Percentiles rank a stretch among this genome's conserved stretches.
Conservation (phyloP, 495 filamentous ascomycete genomes). For the Trichoderma reesei region DNA sequence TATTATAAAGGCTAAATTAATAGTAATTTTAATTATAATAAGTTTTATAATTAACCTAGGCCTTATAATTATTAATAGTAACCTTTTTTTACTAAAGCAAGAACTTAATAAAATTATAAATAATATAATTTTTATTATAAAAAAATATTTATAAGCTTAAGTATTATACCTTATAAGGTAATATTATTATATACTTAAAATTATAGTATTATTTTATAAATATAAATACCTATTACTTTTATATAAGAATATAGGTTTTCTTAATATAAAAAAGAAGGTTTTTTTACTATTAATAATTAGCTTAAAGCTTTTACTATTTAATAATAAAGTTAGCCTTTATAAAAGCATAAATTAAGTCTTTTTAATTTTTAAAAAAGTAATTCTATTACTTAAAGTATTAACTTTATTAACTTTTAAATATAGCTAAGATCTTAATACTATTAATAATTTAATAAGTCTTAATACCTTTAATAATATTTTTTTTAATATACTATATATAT, state of each 20-base stretch:
- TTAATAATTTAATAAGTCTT: no score
- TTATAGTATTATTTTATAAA: constrained; percentile 5
- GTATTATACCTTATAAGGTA: constrained; percentile 13
- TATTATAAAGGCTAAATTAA: background rate
- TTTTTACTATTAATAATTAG: constrained; percentile 3
- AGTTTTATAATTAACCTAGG: constrained; percentile 6
- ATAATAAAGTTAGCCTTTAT: constrained; percentile 1
- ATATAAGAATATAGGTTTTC: constrained; percentile 1
- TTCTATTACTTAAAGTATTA: background rate
- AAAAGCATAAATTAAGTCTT: background rate
- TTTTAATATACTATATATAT: background rate
- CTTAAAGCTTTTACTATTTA: constrained; percentile 3
- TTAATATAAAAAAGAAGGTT: constrained; percentile 1
- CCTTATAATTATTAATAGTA: background rate
- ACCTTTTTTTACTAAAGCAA: constrained; percentile 1
- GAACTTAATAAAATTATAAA: constrained; percentile 13
- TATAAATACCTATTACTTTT: background rate
- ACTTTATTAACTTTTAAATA: constrained; percentile 9
- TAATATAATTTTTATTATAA: constrained; percentile 10
- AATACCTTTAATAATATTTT: background rate
- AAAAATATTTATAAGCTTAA: constrained; percentile 13
- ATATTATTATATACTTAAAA: constrained; percentile 8
- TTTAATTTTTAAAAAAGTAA: background rate
- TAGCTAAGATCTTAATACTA: constrained; percentile 7
- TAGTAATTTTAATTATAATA: background rate